Conservation (phyloP, 768 basidiomycete genomes). For the Suillus discolor region DNA sequence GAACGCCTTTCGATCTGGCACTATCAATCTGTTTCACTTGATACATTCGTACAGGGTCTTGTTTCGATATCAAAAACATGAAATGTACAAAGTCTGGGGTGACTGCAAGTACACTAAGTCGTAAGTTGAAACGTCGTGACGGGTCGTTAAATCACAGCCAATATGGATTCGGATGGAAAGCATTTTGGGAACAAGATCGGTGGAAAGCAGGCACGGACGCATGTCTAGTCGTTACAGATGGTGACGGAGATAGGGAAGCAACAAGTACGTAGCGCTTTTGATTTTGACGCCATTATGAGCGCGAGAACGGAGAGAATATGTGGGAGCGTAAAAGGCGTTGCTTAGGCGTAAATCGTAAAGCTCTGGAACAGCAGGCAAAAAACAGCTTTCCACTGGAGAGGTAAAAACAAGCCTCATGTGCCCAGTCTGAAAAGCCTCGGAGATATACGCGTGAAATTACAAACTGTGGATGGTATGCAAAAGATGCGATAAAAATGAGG, state of each 20-base stretch:
- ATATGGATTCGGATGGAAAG: conserved; percentile 30
- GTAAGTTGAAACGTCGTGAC: conserved; percentile 30
- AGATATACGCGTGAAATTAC: conserved; percentile 20
- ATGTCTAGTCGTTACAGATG: conserved; percentile 78
- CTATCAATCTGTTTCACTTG: conserved; percentile 2
- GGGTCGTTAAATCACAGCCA: conserved; percentile 29
- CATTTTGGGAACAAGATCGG: conserved; percentile 36
- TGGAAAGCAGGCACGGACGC: conserved; percentile 41
- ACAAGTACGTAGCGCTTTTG: conserved; percentile 8
- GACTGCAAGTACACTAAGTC: conserved; percentile 12
- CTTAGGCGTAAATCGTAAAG: conserved; percentile 27
- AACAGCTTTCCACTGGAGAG: conserved; percentile 13
- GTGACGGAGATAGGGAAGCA: conserved; percentile 23
- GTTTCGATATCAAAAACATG: conserved; percentile 3
- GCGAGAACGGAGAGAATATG: conserved; percentile 14
- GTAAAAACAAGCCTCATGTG: conserved; percentile 12
- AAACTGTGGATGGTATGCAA: conserved; percentile 34
- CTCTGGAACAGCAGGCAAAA: conserved; percentile 19
- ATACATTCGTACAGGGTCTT: neutral
- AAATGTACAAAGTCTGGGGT: conserved; percentile 17
- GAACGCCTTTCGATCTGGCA: neutral
- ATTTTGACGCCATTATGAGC: conserved; percentile 4
- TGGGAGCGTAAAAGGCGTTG: conserved; percentile 29
- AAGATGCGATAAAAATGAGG: conserved; percentile 34
- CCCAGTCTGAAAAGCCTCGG: conserved; percentile 23